Percentiles rank a stretch among this genome's conserved stretches.
phyloP scores from a whole-genome alignment of 1,139 yeast genomes.

The Suhomyces maxii region DNA sequence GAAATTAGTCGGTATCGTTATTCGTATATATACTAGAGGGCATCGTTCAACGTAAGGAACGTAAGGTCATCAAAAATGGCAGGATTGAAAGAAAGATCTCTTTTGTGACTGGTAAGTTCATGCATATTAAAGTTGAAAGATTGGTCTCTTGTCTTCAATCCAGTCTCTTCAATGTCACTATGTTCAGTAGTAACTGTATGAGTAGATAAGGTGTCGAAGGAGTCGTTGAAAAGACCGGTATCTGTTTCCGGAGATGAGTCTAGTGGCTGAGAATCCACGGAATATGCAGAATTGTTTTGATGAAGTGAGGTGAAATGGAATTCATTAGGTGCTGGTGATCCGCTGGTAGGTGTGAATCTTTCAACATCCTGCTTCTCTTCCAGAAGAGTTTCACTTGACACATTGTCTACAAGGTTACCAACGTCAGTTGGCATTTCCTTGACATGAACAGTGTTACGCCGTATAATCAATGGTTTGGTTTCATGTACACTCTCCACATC shows the following conservation, averaged over 20 bases:
- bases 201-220: slow-evolving; percentile 24
- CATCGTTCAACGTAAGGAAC: slow-evolving; percentile 1
- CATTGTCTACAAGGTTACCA: slow-evolving; percentile 9
- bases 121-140: slow-evolving; percentile 1
- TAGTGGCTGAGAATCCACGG: slow-evolving; percentile 15
- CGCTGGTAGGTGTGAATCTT: slow-evolving; percentile 1
- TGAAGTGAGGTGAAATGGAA: slow-evolving; percentile 10
- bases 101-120: background rate
- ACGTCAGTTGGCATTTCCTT: slow-evolving; percentile 9
- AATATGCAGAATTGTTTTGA: slow-evolving; percentile 15
- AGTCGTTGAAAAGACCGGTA: slow-evolving; percentile 18
- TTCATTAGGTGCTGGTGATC: slow-evolving; percentile 7
- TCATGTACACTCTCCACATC: slow-evolving; percentile 12
- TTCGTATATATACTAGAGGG: background rate
- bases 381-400: slow-evolving; percentile 8
- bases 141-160: slow-evolving; percentile 1
- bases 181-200: slow-evolving; percentile 9
- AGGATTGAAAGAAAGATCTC: slow-evolving; percentile 4
- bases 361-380: background rate
- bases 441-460: slow-evolving; percentile 9
- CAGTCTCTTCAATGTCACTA: slow-evolving; percentile 1
- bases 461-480: slow-evolving; percentile 26
- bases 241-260: slow-evolving; percentile 16
- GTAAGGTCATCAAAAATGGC: slow-evolving; percentile 2
- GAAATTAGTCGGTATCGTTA: background rate